A percentile compares a stretch with the other conserved stretches of the same genome.
These are phyloP conservation scores for Cordyceps cicadae DNA, from an alignment of 2,329 filamentous ascomycete species.

Conservation along the genomic window DNA sequence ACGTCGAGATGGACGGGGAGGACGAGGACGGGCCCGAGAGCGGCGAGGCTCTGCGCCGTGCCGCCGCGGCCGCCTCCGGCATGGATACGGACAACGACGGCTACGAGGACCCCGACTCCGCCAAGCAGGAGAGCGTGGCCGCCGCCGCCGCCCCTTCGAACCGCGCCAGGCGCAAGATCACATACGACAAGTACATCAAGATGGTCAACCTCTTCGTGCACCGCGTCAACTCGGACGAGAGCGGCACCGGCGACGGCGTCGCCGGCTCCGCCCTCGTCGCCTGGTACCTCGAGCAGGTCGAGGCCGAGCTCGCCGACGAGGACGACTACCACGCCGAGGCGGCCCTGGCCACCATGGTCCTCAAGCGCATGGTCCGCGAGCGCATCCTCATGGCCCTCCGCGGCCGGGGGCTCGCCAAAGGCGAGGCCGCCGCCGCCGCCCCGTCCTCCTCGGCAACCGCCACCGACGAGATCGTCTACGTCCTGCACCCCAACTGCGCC, in stretches of 20 bases:
- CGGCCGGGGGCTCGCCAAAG: slow-evolving; percentile 48
- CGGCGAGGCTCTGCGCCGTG: slow-evolving; percentile 35
- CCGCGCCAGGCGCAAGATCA: slow-evolving; percentile 72
- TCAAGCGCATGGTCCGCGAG: slow-evolving; percentile 90
- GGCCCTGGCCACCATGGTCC: slow-evolving; percentile 68
- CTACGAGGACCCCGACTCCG: slow-evolving; percentile 24
- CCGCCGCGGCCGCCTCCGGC: slow-evolving; percentile 32
- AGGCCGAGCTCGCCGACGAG: slow-evolving; percentile 70
- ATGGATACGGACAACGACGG: slow-evolving; percentile 40
- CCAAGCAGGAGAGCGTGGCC: neutral
- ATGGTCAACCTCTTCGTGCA: slow-evolving; percentile 83
- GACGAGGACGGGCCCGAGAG: slow-evolving; percentile 43
- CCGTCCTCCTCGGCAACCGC: slow-evolving; percentile 34
- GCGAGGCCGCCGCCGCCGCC: slow-evolving; percentile 34
- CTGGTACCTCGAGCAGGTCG: slow-evolving; percentile 90
- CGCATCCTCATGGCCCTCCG: slow-evolving; percentile 80
- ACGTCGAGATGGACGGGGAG: slow-evolving; percentile 86
- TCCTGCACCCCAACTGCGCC: slow-evolving; percentile 89
- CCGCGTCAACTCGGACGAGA: slow-evolving; percentile 76
- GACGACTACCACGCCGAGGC: slow-evolving; percentile 74
- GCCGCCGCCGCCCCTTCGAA: slow-evolving; percentile 20
- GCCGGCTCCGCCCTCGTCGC: slow-evolving; percentile 71
- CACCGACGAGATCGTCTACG: slow-evolving; percentile 55
- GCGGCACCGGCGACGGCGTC: slow-evolving; percentile 67
- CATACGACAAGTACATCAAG: slow-evolving; percentile 87